Percentiles rank a stretch among this genome's conserved stretches.
Conservation (phyloP, 2,329 filamentous ascomycete genomes). For the Monilinia fructigena region DNA sequence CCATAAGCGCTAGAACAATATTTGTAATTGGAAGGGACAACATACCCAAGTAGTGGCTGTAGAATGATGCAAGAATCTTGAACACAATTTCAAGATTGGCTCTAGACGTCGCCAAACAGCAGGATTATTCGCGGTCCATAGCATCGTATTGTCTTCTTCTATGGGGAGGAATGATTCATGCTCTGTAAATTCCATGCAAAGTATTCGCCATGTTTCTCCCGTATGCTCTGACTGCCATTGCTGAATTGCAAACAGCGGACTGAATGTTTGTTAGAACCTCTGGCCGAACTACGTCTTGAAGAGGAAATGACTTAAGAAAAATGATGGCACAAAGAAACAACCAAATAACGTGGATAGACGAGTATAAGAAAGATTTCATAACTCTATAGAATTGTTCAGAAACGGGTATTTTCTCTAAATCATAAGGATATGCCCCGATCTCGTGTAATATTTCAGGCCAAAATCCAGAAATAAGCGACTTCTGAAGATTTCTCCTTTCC, state of each 20-base stretch:
- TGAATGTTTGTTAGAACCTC: not conserved
- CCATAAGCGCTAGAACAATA: not conserved
- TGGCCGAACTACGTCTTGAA: not conserved
- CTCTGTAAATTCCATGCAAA: not conserved
- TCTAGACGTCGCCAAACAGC: constrained; percentile 11
- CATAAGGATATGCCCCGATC: constrained; percentile 7
- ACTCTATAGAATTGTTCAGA: constrained; percentile 5
- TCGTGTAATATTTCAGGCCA: constrained; percentile 13
- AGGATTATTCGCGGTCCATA: constrained; percentile 3
- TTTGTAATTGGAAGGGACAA: not conserved
- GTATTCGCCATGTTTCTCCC: not conserved
- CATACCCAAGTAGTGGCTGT: constrained; percentile 11
- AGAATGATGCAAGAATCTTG: constrained; percentile 2
- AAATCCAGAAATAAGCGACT: constrained; percentile 13
- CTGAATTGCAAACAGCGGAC: not conserved
- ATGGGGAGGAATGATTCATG: not conserved
- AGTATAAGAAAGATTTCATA: not conserved
- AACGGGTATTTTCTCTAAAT: not conserved
- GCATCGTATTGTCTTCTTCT: constrained; percentile 5
- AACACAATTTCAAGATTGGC: not conserved
- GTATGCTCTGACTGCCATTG: not conserved
- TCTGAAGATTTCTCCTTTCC: constrained; percentile 10
- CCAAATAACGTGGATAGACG: not conserved
- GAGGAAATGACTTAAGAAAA: not conserved
- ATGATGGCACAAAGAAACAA: not conserved